phyloP scores from a whole-genome alignment of 805 yeast species.

The Saccharomycopsis babjevae region DNA sequence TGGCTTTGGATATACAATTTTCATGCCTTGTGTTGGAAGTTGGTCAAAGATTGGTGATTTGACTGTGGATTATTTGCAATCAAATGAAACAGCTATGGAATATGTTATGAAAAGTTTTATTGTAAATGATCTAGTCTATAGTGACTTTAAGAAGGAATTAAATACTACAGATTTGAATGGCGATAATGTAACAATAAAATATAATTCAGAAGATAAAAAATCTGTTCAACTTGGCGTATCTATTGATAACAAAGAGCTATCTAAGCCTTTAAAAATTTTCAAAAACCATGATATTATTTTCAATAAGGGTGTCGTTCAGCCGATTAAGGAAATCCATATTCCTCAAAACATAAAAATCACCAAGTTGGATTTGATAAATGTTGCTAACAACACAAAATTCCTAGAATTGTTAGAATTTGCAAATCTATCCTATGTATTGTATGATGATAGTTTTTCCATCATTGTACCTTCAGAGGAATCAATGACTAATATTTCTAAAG shows the following conservation, averaged over 20 bases:
- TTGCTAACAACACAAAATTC: slow-evolving; percentile 36
- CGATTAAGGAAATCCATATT: slow-evolving; percentile 43
- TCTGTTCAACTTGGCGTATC: slow-evolving; percentile 17
- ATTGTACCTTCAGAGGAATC: slow-evolving; percentile 61
- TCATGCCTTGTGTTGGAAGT: slow-evolving; percentile 67
- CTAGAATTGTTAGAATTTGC: slow-evolving; percentile 36
- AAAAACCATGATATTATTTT: slow-evolving; percentile 58
- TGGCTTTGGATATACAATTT: slow-evolving; percentile 56
- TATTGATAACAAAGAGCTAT: slow-evolving; percentile 16
- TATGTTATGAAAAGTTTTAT: slow-evolving; percentile 47
- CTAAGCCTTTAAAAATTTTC: slow-evolving; percentile 11
- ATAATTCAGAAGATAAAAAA: slow-evolving; percentile 18
- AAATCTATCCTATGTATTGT: slow-evolving; percentile 34
- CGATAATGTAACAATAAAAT: slow-evolving; percentile 21
- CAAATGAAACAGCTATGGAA: slow-evolving; percentile 41
- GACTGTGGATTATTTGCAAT: slow-evolving; percentile 45
- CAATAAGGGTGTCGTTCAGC: slow-evolving; percentile 78
- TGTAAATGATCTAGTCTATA: slow-evolving; percentile 54
- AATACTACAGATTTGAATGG: slow-evolving; percentile 26
- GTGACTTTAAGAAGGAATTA: slow-evolving; percentile 37
- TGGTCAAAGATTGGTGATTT: slow-evolving; percentile 55
- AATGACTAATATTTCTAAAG: slow-evolving; percentile 30
- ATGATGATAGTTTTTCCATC: slow-evolving; percentile 41
- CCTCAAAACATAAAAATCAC: slow-evolving; percentile 49
- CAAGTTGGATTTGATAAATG: slow-evolving; percentile 42